These are phyloP conservation scores for Paraurostyla sp. DNA, from an alignment of 73 alveolate genomes.

Conservation along the genomic window DNA sequence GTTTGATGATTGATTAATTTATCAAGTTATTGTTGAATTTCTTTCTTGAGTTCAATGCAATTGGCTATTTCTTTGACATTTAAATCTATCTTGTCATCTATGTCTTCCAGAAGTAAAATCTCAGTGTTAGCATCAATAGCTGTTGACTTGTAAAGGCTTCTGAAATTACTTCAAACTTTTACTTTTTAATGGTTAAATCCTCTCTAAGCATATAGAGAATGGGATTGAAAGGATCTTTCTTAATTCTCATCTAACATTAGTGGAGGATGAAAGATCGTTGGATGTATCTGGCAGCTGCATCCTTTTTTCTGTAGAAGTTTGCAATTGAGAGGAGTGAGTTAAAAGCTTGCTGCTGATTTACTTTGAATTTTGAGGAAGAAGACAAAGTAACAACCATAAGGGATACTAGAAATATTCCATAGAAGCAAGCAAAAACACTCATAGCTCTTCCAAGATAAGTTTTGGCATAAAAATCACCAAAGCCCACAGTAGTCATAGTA, in stretches of 20 bases:
- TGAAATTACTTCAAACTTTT: background rate
- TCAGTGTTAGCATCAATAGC: constrained; percentile 6
- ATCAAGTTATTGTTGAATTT: background rate
- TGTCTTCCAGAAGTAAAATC: constrained; percentile 27
- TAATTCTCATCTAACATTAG: background rate
- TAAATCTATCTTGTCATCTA: constrained; percentile 58
- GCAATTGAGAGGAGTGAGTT: constrained; percentile 1
- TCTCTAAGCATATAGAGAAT: background rate
- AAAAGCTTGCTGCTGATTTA: constrained; percentile 34
- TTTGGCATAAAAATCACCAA: constrained; percentile 83
- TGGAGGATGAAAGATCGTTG: background rate
- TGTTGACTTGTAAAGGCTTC: background rate
- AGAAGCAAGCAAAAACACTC: constrained; percentile 67
- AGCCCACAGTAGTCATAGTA: constrained; percentile 90
- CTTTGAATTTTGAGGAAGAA: constrained; percentile 33
- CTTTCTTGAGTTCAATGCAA: background rate
- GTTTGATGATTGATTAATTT: background rate
- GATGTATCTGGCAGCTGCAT: constrained; percentile 33
- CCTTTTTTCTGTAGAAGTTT: background rate
- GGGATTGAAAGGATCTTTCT: background rate
- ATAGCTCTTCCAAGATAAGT: constrained; percentile 81
- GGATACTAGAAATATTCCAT: constrained; percentile 76
- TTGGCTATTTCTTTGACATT: background rate
- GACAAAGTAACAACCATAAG: constrained; percentile 69
- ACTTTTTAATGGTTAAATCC: background rate